Base-by-base conservation (phyloP, 2,329 filamentous ascomycete species). In the Lomentospora prolificans region DNA sequence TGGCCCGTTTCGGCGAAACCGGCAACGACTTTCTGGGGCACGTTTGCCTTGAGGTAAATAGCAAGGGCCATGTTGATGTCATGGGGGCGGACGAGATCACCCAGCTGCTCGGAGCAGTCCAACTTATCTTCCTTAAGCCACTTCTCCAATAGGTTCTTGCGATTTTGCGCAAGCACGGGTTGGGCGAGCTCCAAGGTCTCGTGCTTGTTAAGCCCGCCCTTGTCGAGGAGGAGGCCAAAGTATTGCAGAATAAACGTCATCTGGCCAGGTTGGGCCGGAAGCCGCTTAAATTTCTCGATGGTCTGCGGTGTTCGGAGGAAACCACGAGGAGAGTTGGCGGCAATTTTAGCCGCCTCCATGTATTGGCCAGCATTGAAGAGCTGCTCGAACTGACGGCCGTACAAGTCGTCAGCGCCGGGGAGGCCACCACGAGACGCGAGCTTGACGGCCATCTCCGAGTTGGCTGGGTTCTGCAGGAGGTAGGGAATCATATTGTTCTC, bases 101-200 rank as follows among this genome's bases (percentile, higher is more conserved):
- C 94, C 52, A 99, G 82, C 71, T 96, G 89, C 74, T 99, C 94
- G 0, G 94, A 97, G 73, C 88, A 91, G 69, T 95, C 89, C 46
- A 99, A 80, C 77, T 99, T 99, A 72, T 90, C 87, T 73, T 97
- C 94, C 66, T 87, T 87, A 70, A 97, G 81, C 95, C 95, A 99
- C 73, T 99, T 99, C 74, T 97, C 94, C 27, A 99, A 81, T 25
- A 99, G 76, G 67, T 97, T 90, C 75, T 96, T 97, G 61, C 94
- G 85, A 70, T 91, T 94, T 72, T 99, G 94, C 57, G 87, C 84
- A 57, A 99, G 80, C 19, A 99, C 94, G 19, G 94, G 94, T 62
- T 90, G 85, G 8, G 94, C 91, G 59, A 99, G 79, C 75, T 99
- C 94, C 39, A 99, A 76, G 50, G 91, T 96, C 73, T 99, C 94